Percentiles rank a stretch among this genome's conserved stretches.
Evolutionary conservation across 305 asterid genomes (phyloP).

Genomic region (Rubia tinctorum): DNA sequence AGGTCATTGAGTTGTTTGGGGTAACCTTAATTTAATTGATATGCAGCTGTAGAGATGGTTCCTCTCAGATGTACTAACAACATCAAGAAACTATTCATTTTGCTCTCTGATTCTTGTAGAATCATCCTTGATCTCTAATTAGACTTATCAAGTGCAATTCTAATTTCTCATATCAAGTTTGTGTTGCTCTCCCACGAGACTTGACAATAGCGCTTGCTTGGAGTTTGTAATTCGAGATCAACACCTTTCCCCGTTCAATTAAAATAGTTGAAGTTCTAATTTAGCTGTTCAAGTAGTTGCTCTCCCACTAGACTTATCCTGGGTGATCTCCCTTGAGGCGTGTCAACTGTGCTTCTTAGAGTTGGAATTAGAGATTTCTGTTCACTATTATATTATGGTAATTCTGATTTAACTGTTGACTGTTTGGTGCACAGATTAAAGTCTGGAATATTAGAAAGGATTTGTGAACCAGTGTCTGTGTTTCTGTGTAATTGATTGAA

Average conservation of each 20-base stretch:
- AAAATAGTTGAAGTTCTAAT: background rate
- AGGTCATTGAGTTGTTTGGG: background rate
- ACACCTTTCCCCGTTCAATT: slow-evolving; percentile 1
- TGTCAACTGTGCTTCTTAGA: background rate
- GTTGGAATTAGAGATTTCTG: slow-evolving; percentile 1
- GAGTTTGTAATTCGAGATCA: slow-evolving; percentile 2
- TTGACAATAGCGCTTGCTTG: slow-evolving; percentile 1
- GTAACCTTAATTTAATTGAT: background rate
- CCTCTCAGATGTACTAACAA: background rate
- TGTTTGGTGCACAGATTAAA: background rate
- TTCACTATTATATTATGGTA: background rate
- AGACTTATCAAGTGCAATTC: background rate
- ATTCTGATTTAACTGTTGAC: background rate
- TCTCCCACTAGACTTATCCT: slow-evolving; percentile 2
- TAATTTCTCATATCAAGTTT: background rate
- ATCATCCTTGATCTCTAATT: background rate
- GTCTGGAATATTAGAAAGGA: background rate
- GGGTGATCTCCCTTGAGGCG: background rate
- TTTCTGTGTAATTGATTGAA: slow-evolving; percentile 17
- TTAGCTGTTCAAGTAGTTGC: background rate
- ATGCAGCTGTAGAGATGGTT: background rate
- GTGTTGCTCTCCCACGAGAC: background rate
- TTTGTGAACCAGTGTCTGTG: background rate
- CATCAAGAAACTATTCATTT: background rate
- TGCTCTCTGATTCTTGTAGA: background rate